Base-by-base conservation (phyloP, 2,329 filamentous ascomycete species). In the Colletotrichum simmondsii region DNA sequence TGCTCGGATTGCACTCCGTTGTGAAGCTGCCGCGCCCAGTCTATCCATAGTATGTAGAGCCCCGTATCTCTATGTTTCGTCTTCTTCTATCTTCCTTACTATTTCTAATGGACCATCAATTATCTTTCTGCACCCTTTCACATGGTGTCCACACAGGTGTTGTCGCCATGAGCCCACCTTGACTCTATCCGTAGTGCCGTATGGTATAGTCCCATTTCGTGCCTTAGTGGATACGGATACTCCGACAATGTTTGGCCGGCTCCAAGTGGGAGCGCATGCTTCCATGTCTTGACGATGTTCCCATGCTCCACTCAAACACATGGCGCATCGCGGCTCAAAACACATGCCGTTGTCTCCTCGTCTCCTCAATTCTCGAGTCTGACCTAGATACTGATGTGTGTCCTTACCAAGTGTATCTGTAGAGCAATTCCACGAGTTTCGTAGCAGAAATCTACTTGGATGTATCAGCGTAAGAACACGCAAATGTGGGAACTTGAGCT, bases 171-270 rank as follows among this genome's bases (percentile, higher is more conserved):
- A 42, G 59, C 32, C 32, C 30, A 26, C 26, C 8, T 52, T 11
- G 19, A 49, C 19, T 16, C 22, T 42, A 30, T 32, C 14, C 11
- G 57, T n/a, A 24, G 35, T 26, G 24, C n/a, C 30, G 60, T 14
- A n/a, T 26, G 32, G 24, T 10, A 35, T 24, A 7, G 58, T 42
- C 46, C n/a, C 22, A 24, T 30, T 30, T 8, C 3, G 19, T 46
- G 24, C 32, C 54, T 59, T 42, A 65, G 61, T 24, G 12, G 5
- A 65, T 59, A 24, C 24, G 67, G 61, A 59, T 42, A 70, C 42
- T 70, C 67, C 61, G 42, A 22, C 4, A 14, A 24, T 35, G 37
- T 52, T 32, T 6, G 5, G 35, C 26, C 37, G 28, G 26, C 26
- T 49, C 42, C 42, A 49, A n/a, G 42, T n/a, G 42, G 42, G 5